These are phyloP conservation scores for Fraxinus greggii DNA, from an alignment of 305 asterid genomes.

Conservation along the genomic window DNA sequence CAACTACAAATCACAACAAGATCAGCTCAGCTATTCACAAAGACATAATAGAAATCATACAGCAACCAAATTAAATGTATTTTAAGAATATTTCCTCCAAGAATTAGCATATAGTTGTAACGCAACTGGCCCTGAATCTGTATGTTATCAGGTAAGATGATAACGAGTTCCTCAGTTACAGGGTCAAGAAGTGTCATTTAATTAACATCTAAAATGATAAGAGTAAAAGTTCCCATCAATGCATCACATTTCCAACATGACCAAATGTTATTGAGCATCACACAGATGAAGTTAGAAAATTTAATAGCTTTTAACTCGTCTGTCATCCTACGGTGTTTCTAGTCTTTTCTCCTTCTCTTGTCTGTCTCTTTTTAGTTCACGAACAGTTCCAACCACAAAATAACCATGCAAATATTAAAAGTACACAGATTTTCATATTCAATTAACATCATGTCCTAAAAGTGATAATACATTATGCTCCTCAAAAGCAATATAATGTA, in stretches of 20 bases:
- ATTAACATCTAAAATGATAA: not conserved
- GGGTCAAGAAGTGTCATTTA: not conserved
- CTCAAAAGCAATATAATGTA: not conserved
- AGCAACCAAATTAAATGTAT: conserved; percentile 6
- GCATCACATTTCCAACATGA: not conserved
- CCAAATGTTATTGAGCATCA: not conserved
- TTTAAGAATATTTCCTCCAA: not conserved
- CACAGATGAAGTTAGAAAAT: not conserved
- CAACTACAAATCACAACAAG: conserved; percentile 43
- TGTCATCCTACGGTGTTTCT: not conserved
- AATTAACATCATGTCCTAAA: not conserved
- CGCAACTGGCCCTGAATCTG: not conserved
- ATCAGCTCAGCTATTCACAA: conserved; percentile 21
- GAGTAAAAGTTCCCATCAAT: not conserved
- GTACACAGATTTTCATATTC: not conserved
- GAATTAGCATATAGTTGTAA: conserved; percentile 1
- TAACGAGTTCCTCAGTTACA: not conserved
- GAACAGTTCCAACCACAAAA: not conserved
- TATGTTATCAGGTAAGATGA: not conserved
- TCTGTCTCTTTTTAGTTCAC: not conserved
- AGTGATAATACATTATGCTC: not conserved
- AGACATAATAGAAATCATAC: conserved; percentile 5
- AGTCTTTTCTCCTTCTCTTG: not conserved
- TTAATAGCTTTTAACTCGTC: not conserved
- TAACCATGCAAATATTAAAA: not conserved